Base-by-base conservation (phyloP, 495 filamentous ascomycete species). In the Talaromyces thailandensis region DNA sequence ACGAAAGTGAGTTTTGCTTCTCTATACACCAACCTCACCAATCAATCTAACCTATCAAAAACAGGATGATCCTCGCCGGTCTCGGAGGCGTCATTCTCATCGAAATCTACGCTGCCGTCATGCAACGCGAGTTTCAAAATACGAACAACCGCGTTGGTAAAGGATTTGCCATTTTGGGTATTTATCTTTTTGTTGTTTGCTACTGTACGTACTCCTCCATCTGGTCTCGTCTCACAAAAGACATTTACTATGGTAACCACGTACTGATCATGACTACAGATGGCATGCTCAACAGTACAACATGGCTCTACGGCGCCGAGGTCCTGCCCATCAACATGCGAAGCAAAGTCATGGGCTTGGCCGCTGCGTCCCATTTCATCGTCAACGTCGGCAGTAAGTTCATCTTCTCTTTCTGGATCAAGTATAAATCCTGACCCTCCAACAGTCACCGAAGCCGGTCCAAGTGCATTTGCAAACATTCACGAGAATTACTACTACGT, bases 401-500 rank as follows among this genome's bases (percentile, higher is more conserved):
- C 21, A 56, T n/a, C 7, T 24, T 37, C 48, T 35, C 55, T n/a
- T 11, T 32, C 12, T 2, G 56, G 6, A 18, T 25, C 24, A 28
- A 45, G 2, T 4, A 26, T 14, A 28, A 16, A 23, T 14, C 25
- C 31, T 26, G 51, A 11, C 58, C 4, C 31, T 57, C 35, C 7
- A 48, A 48, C 43, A 73, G 77, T 85, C 55, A 85, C 82, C 56
- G 79, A 85, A 67, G 82, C 82, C 6, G 82, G 81, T 0, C 82
- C 82, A 8, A 82, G 75, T 58, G 82, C 82, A 2, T 84, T 85
- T 63, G 81, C 81, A 37, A 84, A 76, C 31, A 85, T 85, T 61
- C 66, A 75, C 16, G 77, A 85, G 66, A 85, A 85, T 60, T 85
- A 84, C 65, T 85, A 85, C 64, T 85, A 83, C 57, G 82, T 85